Conservation (phyloP, 1,139 yeast species). For the Tardiomyces blankii region DNA sequence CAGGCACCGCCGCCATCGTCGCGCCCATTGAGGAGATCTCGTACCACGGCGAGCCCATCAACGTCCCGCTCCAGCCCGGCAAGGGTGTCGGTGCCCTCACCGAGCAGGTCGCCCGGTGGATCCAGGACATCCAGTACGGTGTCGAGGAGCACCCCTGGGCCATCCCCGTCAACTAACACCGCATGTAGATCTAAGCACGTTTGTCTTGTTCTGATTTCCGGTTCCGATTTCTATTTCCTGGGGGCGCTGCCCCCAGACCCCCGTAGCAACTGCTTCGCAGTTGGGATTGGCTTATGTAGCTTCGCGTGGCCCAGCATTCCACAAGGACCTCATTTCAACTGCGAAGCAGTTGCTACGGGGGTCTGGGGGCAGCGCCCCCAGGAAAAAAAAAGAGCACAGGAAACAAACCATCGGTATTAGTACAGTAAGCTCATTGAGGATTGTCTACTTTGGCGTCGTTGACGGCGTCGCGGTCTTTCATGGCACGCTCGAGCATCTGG, state of each 20-base stretch:
- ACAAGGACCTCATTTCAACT: too few species aligned
- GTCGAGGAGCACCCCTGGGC: conserved; percentile 41
- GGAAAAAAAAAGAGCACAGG: background rate
- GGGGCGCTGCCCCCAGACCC: too few species aligned
- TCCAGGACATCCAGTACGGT: conserved; percentile 83
- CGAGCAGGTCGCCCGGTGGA: conserved; percentile 68
- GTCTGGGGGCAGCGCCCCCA: background rate
- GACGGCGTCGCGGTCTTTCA: conserved; percentile 2
- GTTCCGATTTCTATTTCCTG: too few species aligned
- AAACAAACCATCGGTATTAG: background rate
- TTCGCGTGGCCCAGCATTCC: too few species aligned
- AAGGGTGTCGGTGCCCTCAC: conserved; percentile 74
- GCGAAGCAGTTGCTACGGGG: too few species aligned
- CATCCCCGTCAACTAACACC: background rate
- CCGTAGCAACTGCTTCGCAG: too few species aligned
- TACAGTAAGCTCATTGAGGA: too few species aligned
- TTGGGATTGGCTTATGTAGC: too few species aligned
- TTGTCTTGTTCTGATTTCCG: too few species aligned
- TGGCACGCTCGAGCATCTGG: conserved; percentile 17
- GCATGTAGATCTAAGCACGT: too few species aligned
- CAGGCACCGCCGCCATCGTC: conserved; percentile 97
- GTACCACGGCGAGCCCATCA: conserved; percentile 58
- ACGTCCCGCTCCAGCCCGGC: conserved; percentile 70
- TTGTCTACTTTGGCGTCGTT: background rate
- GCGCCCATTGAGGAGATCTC: conserved; percentile 86